Evolutionary conservation across 2,329 filamentous ascomycete genomes (phyloP).

Genomic region (Arthrobotrys megalospora): DNA sequence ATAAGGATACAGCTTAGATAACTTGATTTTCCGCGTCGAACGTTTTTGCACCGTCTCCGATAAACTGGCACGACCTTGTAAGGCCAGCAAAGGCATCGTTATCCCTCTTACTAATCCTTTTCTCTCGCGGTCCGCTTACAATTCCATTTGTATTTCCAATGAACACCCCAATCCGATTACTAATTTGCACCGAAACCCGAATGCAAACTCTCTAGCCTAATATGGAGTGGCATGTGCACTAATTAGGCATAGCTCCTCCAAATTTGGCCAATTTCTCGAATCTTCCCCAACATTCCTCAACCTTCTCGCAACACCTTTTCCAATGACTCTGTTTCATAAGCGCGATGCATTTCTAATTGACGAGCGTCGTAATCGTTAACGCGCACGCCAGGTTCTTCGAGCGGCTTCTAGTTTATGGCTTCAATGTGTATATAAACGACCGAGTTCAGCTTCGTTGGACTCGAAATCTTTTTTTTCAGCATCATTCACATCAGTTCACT

Average conservation of each 20-base stretch:
- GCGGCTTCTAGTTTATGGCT: conserved; percentile 22
- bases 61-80: too few species aligned
- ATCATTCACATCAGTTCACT: conserved; percentile 48
- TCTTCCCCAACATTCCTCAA: conserved; percentile 50
- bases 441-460: conserved; percentile 16
- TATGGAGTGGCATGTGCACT: background rate
- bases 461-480: conserved; percentile 46
- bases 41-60: background rate
- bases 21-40: background rate
- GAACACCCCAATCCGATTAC: background rate
- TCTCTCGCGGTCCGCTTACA: background rate
- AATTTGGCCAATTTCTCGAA: conserved; percentile 30
- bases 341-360: conserved; percentile 53
- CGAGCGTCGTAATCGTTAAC: conserved; percentile 43
- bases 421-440: conserved; percentile 52
- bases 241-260: background rate
- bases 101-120: background rate
- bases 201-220: background rate
- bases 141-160: conserved; percentile 2
- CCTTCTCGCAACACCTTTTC: conserved; percentile 43
- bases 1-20: background rate
- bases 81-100: too few species aligned
- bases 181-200: conserved; percentile 6
- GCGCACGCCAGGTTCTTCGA: conserved; percentile 29
- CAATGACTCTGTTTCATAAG: conserved; percentile 33